Conservation (phyloP, 371 early-diverging fungal species). For the Choanephora cucurbitarum region DNA sequence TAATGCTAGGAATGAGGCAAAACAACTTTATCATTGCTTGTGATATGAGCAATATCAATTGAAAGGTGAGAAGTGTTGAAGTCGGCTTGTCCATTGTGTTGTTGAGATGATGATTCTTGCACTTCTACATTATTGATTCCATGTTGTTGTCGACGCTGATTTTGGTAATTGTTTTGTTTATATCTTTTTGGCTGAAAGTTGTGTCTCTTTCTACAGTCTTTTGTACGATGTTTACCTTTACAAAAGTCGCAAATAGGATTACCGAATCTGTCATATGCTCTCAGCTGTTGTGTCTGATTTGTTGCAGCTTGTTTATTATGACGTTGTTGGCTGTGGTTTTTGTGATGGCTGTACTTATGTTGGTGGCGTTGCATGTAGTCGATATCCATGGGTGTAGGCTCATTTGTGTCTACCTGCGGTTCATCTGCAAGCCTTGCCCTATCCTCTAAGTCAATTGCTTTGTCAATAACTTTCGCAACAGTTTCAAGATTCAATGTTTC, state of each 20-base stretch:
- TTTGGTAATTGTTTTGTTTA: neutral
- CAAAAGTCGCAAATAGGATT: slow-evolving; percentile 17
- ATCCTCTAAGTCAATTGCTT: slow-evolving; percentile 8
- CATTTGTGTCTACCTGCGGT: neutral
- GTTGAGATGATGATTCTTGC: neutral
- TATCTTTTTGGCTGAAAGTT: neutral
- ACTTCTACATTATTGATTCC: neutral
- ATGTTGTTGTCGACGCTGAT: neutral
- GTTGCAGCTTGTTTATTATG: neutral
- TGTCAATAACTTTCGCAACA: slow-evolving; percentile 1
- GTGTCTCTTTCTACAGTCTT: neutral
- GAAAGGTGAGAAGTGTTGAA: neutral
- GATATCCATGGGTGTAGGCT: slow-evolving; percentile 10
- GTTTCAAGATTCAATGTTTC: neutral
- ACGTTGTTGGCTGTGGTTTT: neutral
- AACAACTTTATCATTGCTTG: neutral
- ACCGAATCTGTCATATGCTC: slow-evolving; percentile 7
- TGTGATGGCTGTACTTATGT: neutral
- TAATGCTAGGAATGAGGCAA: no score
- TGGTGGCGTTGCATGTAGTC: neutral
- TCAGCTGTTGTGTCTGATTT: neutral
- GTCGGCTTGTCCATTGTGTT: neutral
- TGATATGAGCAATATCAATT: slow-evolving; percentile 7
- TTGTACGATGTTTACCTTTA: slow-evolving; percentile 2
- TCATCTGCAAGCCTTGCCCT: slow-evolving; percentile 3